Evolutionary conservation across 108 stramenopile genomes (phyloP), one percentile per base, ranked within the genome.

Genomic region (Fragilariopsis cylindrus): DNA sequence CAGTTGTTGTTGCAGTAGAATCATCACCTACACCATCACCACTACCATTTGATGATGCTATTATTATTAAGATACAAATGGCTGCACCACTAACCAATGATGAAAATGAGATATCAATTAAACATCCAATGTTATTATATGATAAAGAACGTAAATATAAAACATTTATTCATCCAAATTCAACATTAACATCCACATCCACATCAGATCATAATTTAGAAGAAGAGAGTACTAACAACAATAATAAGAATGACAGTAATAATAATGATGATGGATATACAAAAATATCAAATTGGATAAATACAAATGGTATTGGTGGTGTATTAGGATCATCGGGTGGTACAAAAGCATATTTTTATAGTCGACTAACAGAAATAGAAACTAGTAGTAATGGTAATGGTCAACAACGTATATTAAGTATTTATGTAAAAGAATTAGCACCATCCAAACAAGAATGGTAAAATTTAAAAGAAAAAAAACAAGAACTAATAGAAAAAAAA

Each of bases 141-240:
- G 81, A 88, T 73, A 13, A 77, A 9, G 60, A 60, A 57, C 70
- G 81, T 58, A 82, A 66, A 16, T 58, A 78, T 21, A 81, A 79
- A 67, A 91, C 90, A 9, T 91, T 91, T 70, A 65, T 91, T 11
- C 90, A 91, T 84, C 90, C 90, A 16, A 65, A 70, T 4, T 50
- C 48, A 18, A 48, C 67, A 16, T 39, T 50, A 44, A 52, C 50
- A 19, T 39, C 19, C 3, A 50, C 56, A 60, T 57, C 52, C 41
- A 30, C 21, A 30, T 30, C 21, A 1, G 21, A 30, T 4, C 44
- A 49, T 65, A 15, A 57, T 18, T 62, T 3, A 5, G 57, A 58
- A 0, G 57, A 42, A 6, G 53, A 55, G 3, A 49, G 42, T 18
- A 54, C 12, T n/a, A 18, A 43, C 1, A n/a, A 43, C 0, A 0